phyloP scores from a whole-genome alignment of 2,329 filamentous ascomycete genomes.

The Beauveria medogensis region DNA sequence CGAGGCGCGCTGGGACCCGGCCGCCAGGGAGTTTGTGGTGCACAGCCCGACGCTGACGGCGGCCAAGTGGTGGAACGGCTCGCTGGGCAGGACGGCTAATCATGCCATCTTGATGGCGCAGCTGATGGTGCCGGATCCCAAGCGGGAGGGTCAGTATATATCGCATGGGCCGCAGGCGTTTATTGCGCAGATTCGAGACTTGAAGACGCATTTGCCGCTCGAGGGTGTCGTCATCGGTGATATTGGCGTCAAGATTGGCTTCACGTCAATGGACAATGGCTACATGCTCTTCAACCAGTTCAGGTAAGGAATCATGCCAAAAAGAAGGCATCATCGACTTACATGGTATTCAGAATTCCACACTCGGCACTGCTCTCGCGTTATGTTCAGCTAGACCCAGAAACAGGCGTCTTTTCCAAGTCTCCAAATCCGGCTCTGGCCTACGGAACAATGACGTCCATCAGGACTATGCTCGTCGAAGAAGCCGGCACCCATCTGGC shows the following conservation, averaged over 20 bases:
- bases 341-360: conserved; percentile 43
- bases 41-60: conserved; percentile 67
- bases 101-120: conserved; percentile 75
- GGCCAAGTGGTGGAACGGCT: conserved; percentile 82
- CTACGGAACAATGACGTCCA: conserved; percentile 70
- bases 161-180: conserved; percentile 69
- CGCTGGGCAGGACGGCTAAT: conserved; percentile 66
- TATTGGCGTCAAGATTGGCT: conserved; percentile 73
- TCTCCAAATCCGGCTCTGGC: conserved; percentile 59
- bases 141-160: conserved; percentile 21
- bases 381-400: conserved; percentile 62
- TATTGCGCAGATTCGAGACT: conserved; percentile 64
- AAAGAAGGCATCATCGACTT: not conserved
- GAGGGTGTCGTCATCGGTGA: conserved; percentile 68
- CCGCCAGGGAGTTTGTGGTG: conserved; percentile 67
- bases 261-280: conserved; percentile 77
- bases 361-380: conserved; percentile 65
- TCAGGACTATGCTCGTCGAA: conserved; percentile 65
- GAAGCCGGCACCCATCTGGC: conserved; percentile 65
- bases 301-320: conserved; percentile 22
- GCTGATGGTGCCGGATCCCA: conserved; percentile 55
- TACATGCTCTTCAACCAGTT: conserved; percentile 70
- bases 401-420: conserved; percentile 59
- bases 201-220: conserved; percentile 61
- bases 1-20: conserved; percentile 63